Base-by-base conservation (phyloP, 805 yeast genomes). In the Saccharomycopsis fodiens region DNA sequence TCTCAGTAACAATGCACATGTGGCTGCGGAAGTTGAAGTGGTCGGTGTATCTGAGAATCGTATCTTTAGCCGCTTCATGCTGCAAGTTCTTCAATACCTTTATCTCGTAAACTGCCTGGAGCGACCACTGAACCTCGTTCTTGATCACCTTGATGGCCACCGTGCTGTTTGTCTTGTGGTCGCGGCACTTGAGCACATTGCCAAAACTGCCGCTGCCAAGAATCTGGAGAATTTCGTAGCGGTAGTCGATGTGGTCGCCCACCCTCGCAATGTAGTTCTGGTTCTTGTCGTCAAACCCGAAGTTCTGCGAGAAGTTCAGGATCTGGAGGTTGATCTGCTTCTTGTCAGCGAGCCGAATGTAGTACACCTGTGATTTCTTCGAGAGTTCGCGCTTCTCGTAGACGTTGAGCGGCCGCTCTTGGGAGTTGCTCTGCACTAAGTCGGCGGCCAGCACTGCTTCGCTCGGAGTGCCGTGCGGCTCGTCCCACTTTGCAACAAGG, bases 151-250 rank as follows among this genome's bases (percentile, higher is more conserved):
- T 86, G 17, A 87, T 67, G 0, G 95, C 94, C n/a, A 80, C 82
- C 8, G 68, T 45, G 21, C 64, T 64, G 4, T 76, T 70, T 3
- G 63, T 63, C 56, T 79, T 80, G 57, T 82, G 84, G 62, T 87
- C 95, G 19, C 63, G 59, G 50, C 88, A 82, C 46, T 74, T 68
- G 4, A 83, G 65, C 1, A 87, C 96, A 43, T 76, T 78, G 0
- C 96, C 96, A 66, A 86, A 86, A 36, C 89, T 78, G 5, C 96
- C 96, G 41, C 73, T 75, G 0, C 96, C 96, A 8, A 86, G 67
- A 1, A 68, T 60, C 2, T 67, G 60, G 17, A 74, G 42, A 3
- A 85, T 76, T 53, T 83, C 79, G 57, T 81, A 87, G 23, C 94
- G 63, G 59, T 79, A 86, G 44, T 81, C 81, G 36, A 86, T 73